Evolutionary conservation across 2,329 filamentous ascomycete species (phyloP), one percentile per base, ranked within the genome.

Genomic region (Fusarium neocosmosporiellum): DNA sequence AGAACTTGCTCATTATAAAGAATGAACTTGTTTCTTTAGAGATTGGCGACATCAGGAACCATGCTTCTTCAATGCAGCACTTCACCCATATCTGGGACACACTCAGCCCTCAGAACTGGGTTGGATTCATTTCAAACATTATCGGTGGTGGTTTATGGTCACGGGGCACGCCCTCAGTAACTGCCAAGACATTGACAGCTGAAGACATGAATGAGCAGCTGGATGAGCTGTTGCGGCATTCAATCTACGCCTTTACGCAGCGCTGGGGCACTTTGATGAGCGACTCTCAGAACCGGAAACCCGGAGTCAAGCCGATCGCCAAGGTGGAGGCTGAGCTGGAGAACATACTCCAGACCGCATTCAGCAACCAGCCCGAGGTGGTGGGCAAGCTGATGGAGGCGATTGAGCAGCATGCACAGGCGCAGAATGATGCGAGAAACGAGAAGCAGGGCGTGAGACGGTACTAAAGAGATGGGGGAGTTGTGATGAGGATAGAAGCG

Each of bases 1-100:
- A 96, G 76, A 98, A 99, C 80, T 88, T 99, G 2, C 92, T 99
- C 58, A 92, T 98, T 58, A 89, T 99, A 59, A 98, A 98, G 82
- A 97, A 98, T 80, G 94, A 98, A 80, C 93, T 99, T 59, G 91
- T 99, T 29, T 95, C 95, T 11, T 95, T 99, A 70, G 96, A 99
- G 83, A 98, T 99, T 74, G 95, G 89, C 59, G 89, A 91, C 73
- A 87, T 90, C 18, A 85, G 89, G 67, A 88, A 87, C 63, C 85
- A 88, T 50, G 68, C 79, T 14, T 67, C 75, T 29, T 80, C 81
- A 7, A 87, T 89, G 84, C 88, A 91, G 74, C 89, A 92, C 76
- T 91, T 92, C 76, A 83, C 86, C 18, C 89, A 89, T 69, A 91
- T 92, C 43, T 92, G 90, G 89, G 88, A 91, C 59, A 89, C 88